phyloP scores from a whole-genome alignment of 768 basidiomycete species.

The Arthromyces matolae region DNA sequence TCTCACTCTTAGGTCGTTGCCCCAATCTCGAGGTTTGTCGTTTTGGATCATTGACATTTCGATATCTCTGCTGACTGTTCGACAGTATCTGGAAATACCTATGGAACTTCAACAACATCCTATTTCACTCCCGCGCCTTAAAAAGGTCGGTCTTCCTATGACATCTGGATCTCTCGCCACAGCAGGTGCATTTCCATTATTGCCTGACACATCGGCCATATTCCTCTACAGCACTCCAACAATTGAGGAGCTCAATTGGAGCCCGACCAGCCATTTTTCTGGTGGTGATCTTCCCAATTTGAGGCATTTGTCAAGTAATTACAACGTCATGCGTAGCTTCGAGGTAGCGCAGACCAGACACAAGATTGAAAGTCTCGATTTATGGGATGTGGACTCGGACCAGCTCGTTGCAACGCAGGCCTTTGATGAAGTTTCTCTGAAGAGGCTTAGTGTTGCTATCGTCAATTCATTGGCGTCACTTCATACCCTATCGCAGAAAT shows the following conservation, averaged over 20 bases:
- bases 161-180: constrained; percentile 28
- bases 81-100: constrained; percentile 42
- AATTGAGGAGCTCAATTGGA: constrained; percentile 45
- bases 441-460: constrained; percentile 29
- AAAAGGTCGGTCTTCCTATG: constrained; percentile 37
- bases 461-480: constrained; percentile 28
- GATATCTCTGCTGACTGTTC: background rate
- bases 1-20: constrained; percentile 26
- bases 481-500: constrained; percentile 31
- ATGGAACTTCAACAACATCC: constrained; percentile 38
- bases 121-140: constrained; percentile 38
- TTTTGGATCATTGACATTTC: background rate
- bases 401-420: constrained; percentile 27
- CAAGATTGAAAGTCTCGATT: constrained; percentile 35
- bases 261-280: constrained; percentile 33
- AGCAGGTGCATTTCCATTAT: constrained; percentile 18
- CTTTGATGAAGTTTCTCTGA: constrained; percentile 27
- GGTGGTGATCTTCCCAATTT: constrained; percentile 40
- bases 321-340: constrained; percentile 33
- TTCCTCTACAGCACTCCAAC: constrained; percentile 45
- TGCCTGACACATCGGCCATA: constrained; percentile 30
- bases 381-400: constrained; percentile 27
- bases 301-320: constrained; percentile 32
- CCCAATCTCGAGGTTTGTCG: constrained; percentile 25
- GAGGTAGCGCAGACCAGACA: constrained; percentile 18